A percentile compares a stretch with the other conserved stretches of the same genome.
phyloP scores from a whole-genome alignment of 352 stramenopile genomes.

The Phytophthora meadii region DNA sequence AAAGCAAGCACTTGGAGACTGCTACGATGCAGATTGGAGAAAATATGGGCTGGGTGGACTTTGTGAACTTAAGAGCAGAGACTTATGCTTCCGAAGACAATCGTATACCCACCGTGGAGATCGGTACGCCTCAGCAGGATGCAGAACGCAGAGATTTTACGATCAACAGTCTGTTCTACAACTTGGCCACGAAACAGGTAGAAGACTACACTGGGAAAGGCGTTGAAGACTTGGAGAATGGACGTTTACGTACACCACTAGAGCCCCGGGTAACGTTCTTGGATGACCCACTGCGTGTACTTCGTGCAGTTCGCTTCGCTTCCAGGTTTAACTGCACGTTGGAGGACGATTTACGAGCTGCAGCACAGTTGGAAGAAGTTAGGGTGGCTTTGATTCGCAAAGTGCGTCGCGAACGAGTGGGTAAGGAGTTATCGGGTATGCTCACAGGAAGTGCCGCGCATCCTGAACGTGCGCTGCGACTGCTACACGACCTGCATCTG shows the following conservation, averaged over 20 bases:
- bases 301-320: slow-evolving; percentile 97
- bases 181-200: slow-evolving; percentile 93
- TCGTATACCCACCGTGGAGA: slow-evolving; percentile 70
- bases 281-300: slow-evolving; percentile 97
- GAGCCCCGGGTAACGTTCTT: slow-evolving; percentile 94
- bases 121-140: slow-evolving; percentile 89
- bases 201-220: slow-evolving; percentile 96
- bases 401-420: slow-evolving; percentile 81
- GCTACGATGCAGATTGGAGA: slow-evolving; percentile 95
- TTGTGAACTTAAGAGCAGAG: slow-evolving; percentile 98
- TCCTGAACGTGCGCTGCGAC: slow-evolving; percentile 58
- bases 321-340: slow-evolving; percentile 94
- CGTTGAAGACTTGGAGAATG: slow-evolving; percentile 90
- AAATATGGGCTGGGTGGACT: slow-evolving; percentile 94
- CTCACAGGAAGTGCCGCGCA: slow-evolving; percentile 69
- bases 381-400: slow-evolving; percentile 74
- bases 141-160: slow-evolving; percentile 96
- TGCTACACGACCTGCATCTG: slow-evolving; percentile 65
- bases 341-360: slow-evolving; percentile 80
- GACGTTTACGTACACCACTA: slow-evolving; percentile 95
- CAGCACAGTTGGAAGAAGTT: slow-evolving; percentile 63
- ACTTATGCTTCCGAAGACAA: slow-evolving; percentile 91
- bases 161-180: slow-evolving; percentile 99
- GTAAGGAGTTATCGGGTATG: slow-evolving; percentile 78
- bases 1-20: slow-evolving; percentile 99